Base-by-base conservation (phyloP, 805 yeast species). In the Ogataea angusta region DNA sequence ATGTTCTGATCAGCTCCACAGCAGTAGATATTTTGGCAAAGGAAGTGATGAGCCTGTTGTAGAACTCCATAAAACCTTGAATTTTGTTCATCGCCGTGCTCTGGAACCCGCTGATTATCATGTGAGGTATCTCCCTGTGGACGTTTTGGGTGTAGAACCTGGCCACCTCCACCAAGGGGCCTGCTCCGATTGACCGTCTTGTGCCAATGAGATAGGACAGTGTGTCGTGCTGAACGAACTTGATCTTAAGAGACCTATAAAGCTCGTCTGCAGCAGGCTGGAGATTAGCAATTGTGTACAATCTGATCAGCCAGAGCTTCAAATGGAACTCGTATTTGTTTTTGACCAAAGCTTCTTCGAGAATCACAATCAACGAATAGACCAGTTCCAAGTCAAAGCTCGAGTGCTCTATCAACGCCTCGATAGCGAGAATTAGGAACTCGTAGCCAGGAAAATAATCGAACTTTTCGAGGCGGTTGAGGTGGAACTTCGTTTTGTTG, bases 251-350 rank as follows among this genome's bases (percentile, higher is more conserved):
- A 1, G 67, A 54, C 12, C 70, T 60, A 57, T 74, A 88, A 33
- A 78, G 75, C 6, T 59, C 56, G 24, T 60, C 51, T 0, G 90
- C 82, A 30, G 68, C 59, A 2, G 72, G 57, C 23, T 68, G 68
- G 8, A 78, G 66, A 35, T 88, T 88, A 7, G 87, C 53, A 14
- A 70, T 55, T 12, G 75, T 67, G 59, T 84, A 85, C 3, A 87
- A 56, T 22, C 77, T 70, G 35, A 85, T 70, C 25, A 89, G 65
- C 90, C 93, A 85, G 7, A 86, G 61, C 39, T 80, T 71, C 15
- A 85, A 64, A 51, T 79, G 81, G 56, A 80, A 86, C 55, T 90
- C 90, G 46, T 81, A 78, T n/a, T 73, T 73, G 56, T 89, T 95
- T 7, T 63, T 56, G 7, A 51, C 33, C 10, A 73, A 64, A 2